These are phyloP conservation scores for Boletus rex-veris DNA, from an alignment of 768 basidiomycete species.

Conservation along the genomic window DNA sequence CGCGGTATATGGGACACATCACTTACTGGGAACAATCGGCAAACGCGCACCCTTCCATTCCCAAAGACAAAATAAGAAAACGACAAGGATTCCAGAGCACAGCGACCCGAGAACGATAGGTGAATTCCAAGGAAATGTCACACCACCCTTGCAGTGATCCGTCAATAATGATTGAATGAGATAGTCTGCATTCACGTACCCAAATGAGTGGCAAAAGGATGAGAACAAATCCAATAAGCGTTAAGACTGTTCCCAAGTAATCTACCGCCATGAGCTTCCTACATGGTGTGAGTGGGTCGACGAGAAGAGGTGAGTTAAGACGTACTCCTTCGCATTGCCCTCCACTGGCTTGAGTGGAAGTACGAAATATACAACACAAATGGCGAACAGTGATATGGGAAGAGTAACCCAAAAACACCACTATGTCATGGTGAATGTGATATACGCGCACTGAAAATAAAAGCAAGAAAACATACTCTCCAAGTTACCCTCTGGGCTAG, in stretches of 20 bases:
- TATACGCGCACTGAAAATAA: not conserved
- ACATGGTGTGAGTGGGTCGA: not conserved
- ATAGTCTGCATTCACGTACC: constrained; percentile 36
- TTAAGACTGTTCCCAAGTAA: constrained; percentile 56
- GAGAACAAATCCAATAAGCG: constrained; percentile 57
- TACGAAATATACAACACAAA: constrained; percentile 55
- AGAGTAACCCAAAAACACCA: constrained; percentile 79
- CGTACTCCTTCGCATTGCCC: constrained; percentile 52
- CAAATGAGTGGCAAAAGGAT: constrained; percentile 71
- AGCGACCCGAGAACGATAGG: constrained; percentile 61
- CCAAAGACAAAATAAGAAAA: constrained; percentile 60
- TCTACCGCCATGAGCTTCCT: constrained; percentile 67
- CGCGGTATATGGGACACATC: not conserved
- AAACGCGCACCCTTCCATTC: constrained; percentile 69
- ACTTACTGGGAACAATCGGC: constrained; percentile 69
- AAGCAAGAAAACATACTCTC: constrained; percentile 43
- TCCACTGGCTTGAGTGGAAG: constrained; percentile 68
- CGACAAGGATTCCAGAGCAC: constrained; percentile 50
- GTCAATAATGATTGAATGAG: constrained; percentile 1
- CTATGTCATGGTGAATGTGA: constrained; percentile 24
- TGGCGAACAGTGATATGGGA: constrained; percentile 52
- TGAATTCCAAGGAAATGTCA: constrained; percentile 69
- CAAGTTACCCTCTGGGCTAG: constrained; percentile 60
- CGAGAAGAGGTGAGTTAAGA: not conserved
- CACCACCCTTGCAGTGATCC: constrained; percentile 50